Conservation (phyloP, 2,329 filamentous ascomycete species). For the Aspergillus ustus region DNA sequence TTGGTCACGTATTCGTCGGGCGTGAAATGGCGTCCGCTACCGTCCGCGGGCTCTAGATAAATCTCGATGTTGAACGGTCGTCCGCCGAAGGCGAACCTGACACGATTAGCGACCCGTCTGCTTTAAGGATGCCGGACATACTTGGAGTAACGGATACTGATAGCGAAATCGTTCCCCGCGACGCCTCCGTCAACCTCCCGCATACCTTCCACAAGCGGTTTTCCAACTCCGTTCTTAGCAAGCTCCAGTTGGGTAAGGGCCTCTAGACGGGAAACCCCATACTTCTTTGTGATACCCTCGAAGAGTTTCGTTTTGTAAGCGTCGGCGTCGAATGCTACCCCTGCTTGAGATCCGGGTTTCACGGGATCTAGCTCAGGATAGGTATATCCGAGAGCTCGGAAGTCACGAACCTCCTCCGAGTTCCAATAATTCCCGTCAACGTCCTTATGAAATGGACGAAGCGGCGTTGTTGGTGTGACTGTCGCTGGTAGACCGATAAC, state of each 20-base stretch:
- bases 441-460: slow-evolving; percentile 9
- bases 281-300: not conserved
- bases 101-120: not conserved
- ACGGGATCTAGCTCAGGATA: slow-evolving; percentile 8
- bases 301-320: not conserved
- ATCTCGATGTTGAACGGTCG: slow-evolving; percentile 7
- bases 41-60: not conserved
- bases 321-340: not conserved
- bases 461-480: not conserved
- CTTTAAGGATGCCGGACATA: not conserved
- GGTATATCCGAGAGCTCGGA: slow-evolving; percentile 2
- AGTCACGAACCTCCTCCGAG: slow-evolving; percentile 4
- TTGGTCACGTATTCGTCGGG: slow-evolving; percentile 3
- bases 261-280: slow-evolving; percentile 3
- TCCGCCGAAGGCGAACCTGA: slow-evolving; percentile 8
- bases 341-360: not conserved
- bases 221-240: not conserved
- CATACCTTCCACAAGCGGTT: slow-evolving; percentile 1
- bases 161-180: not conserved
- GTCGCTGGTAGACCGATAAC: not conserved
- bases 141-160: slow-evolving; percentile 7
- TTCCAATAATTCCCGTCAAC: not conserved
- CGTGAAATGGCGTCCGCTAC: not conserved
- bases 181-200: not conserved
- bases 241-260: slow-evolving; percentile 2